Evolutionary conservation across 768 basidiomycete species (phyloP).

Genomic region (Tubosaeta sp.): DNA sequence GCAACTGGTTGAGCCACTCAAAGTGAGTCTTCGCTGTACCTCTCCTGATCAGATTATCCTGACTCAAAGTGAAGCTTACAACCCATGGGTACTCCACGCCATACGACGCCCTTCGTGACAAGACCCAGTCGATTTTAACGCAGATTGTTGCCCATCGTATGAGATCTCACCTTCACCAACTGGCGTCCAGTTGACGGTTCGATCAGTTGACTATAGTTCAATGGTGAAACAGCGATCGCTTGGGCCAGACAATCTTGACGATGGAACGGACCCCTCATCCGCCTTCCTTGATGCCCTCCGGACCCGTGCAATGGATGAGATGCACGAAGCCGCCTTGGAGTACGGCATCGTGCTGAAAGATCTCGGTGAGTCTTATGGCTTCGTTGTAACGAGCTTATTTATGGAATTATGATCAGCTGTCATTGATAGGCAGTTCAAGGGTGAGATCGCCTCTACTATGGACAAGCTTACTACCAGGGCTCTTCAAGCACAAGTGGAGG

Average conservation of each 20-base stretch:
- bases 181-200: not conserved
- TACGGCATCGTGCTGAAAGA: slow-evolving; percentile 84
- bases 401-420: slow-evolving; percentile 49
- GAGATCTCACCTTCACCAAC: slow-evolving; percentile 16
- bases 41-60: slow-evolving; percentile 36
- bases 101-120: slow-evolving; percentile 73
- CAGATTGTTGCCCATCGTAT: slow-evolving; percentile 79
- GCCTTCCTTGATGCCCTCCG: slow-evolving; percentile 80
- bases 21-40: slow-evolving; percentile 24
- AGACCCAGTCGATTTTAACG: slow-evolving; percentile 82
- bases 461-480: slow-evolving; percentile 81
- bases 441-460: slow-evolving; percentile 82
- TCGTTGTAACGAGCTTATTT: not conserved
- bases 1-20: slow-evolving; percentile 51
- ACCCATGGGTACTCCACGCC: slow-evolving; percentile 84
- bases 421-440: slow-evolving; percentile 86
- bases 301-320: slow-evolving; percentile 82
- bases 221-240: slow-evolving; percentile 79
- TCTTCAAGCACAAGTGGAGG: slow-evolving; percentile 83
- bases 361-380: slow-evolving; percentile 43
- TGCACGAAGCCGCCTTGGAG: slow-evolving; percentile 75
- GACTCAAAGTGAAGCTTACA: slow-evolving; percentile 50
- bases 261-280: slow-evolving; percentile 62
- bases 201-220: slow-evolving; percentile 47
- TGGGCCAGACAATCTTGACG: slow-evolving; percentile 71